phyloP scores from a whole-genome alignment of 2,329 filamentous ascomycete species.

The Monosporascus ibericus region DNA sequence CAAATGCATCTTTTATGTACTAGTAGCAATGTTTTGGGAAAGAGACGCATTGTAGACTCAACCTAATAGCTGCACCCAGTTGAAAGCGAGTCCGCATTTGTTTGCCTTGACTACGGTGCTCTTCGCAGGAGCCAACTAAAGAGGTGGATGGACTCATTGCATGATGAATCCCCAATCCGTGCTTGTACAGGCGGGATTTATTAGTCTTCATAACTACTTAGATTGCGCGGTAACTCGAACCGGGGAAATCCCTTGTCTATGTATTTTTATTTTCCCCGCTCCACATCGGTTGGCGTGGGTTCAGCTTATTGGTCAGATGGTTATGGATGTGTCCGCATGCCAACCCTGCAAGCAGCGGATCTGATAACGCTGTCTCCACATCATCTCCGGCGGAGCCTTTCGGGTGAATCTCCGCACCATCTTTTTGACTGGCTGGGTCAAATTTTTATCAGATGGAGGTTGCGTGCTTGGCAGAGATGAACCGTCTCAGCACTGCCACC shows the following conservation, averaged over 20 bases:
- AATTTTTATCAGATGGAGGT: slow-evolving; percentile 6
- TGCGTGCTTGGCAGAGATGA: background rate
- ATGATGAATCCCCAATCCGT: no score
- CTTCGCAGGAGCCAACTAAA: no score
- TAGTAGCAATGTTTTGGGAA: no score
- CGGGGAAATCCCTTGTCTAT: background rate
- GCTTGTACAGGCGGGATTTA: no score
- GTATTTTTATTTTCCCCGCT: background rate
- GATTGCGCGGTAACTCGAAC: no score
- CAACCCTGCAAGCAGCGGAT: slow-evolving; percentile 19
- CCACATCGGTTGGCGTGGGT: background rate
- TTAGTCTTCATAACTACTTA: no score
- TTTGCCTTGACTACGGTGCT: no score
- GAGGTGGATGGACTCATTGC: no score
- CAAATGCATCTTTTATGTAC: no score
- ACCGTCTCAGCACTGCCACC: background rate
- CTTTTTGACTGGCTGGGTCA: slow-evolving; percentile 2
- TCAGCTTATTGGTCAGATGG: background rate
- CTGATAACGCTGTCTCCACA: slow-evolving; percentile 20
- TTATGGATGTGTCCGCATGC: background rate
- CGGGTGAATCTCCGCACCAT: slow-evolving; percentile 2
- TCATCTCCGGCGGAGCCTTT: slow-evolving; percentile 1
- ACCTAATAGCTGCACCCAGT: no score
- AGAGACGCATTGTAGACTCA: no score
- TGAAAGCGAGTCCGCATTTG: no score